A percentile compares a stretch with the other conserved stretches of the same genome.
phyloP scores from a whole-genome alignment of 176 grass and related monocot genomes.

The Triticum monococcum region DNA sequence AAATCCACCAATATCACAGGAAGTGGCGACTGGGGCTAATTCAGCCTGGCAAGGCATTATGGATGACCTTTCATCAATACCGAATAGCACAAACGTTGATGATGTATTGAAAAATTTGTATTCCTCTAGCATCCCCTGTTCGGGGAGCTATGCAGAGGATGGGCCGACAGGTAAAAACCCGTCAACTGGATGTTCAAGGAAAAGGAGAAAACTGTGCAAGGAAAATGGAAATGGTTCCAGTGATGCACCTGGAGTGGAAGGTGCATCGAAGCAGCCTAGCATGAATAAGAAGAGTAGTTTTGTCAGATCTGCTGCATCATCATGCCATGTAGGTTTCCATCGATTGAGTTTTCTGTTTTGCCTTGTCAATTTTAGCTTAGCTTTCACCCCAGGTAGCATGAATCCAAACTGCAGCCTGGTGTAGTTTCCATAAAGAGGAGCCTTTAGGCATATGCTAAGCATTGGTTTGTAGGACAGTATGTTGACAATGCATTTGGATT shows the following conservation, averaged over 20 bases:
- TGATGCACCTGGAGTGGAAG: slow-evolving; percentile 27
- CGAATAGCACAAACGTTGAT: slow-evolving; percentile 38
- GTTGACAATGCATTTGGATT: slow-evolving; percentile 13
- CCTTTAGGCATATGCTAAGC: slow-evolving; percentile 10
- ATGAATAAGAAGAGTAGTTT: slow-evolving; percentile 34
- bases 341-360: neutral
- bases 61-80: slow-evolving; percentile 69
- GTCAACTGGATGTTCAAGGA: slow-evolving; percentile 28
- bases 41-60: slow-evolving; percentile 85
- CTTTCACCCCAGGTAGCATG: neutral
- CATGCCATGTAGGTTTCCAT: slow-evolving; percentile 56
- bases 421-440: neutral
- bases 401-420: slow-evolving; percentile 1
- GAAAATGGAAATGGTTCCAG: slow-evolving; percentile 34
- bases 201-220: slow-evolving; percentile 37
- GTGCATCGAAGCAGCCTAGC: slow-evolving; percentile 27
- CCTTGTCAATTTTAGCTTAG: slow-evolving; percentile 15
- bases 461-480: neutral
- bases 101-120: slow-evolving; percentile 24
- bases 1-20: neutral
- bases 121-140: neutral
- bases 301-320: slow-evolving; percentile 36
- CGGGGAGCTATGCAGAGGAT: neutral
- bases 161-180: neutral
- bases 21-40: slow-evolving; percentile 41